phyloP scores from a whole-genome alignment of 202 grass and related monocot species.

The Zizania palustris region DNA sequence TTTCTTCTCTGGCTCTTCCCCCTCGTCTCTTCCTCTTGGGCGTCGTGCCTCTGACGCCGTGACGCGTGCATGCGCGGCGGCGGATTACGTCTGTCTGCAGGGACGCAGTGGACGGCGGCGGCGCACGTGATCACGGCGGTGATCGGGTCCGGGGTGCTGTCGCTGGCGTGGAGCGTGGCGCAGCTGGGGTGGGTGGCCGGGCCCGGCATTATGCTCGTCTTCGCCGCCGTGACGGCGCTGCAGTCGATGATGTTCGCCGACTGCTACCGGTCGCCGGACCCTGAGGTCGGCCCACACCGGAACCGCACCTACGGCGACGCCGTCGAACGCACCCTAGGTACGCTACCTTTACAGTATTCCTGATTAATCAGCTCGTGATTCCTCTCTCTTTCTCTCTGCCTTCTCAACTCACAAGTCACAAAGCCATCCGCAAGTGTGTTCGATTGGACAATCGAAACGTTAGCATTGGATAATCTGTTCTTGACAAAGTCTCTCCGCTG shows the following conservation, averaged over 20 bases:
- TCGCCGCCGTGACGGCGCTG: slow-evolving; percentile 61
- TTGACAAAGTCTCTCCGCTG: not conserved
- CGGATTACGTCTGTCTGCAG: slow-evolving; percentile 15
- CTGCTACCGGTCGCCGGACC: slow-evolving; percentile 77
- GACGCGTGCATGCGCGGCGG: not conserved
- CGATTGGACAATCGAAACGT: not conserved
- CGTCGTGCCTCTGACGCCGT: not conserved
- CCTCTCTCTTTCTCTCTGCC: no score
- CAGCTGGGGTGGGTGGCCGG: slow-evolving; percentile 81
- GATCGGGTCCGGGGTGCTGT: slow-evolving; percentile 78
- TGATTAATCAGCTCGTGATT: not conserved
- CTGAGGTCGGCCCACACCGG: slow-evolving; percentile 57
- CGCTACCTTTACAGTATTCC: not conserved
- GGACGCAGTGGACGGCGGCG: slow-evolving; percentile 65
- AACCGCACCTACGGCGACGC: slow-evolving; percentile 67
- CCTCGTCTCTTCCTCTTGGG: not conserved
- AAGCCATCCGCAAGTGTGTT: not conserved
- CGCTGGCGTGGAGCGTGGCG: slow-evolving; percentile 82
- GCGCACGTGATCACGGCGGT: slow-evolving; percentile 84
- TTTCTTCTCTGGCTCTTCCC: not conserved
- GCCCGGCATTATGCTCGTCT: slow-evolving; percentile 55
- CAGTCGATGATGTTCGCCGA: slow-evolving; percentile 63
- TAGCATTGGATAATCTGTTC: not conserved
- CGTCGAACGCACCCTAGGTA: slow-evolving; percentile 64
- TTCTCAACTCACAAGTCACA: not conserved